Evolutionary conservation across 2,329 filamentous ascomycete species (phyloP).

Genomic region (Dichotomopilus funicola): DNA sequence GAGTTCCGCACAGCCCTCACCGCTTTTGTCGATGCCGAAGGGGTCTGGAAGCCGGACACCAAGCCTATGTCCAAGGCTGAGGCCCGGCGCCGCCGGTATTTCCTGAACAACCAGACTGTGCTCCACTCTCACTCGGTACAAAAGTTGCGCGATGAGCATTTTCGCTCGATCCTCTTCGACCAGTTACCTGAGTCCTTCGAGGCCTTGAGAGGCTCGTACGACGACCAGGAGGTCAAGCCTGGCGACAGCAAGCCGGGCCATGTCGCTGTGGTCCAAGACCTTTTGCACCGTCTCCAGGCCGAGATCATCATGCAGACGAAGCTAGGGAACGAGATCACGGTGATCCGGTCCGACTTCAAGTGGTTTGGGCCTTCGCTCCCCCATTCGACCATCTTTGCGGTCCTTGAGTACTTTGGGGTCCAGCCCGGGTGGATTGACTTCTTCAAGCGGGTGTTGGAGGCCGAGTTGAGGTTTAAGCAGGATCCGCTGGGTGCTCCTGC

Average conservation of each 20-base stretch:
- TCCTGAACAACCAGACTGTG: constrained; percentile 28
- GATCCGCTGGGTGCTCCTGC: constrained; percentile 39
- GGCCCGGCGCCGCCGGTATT: constrained; percentile 38
- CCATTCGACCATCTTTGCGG: constrained; percentile 47
- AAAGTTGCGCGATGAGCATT: constrained; percentile 32
- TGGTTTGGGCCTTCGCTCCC: constrained; percentile 52
- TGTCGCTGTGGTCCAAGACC: constrained; percentile 46
- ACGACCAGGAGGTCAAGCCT: constrained; percentile 29
- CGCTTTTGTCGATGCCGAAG: constrained; percentile 17
- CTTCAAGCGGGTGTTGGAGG: constrained; percentile 47
- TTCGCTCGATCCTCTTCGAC: constrained; percentile 46
- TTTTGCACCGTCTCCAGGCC: constrained; percentile 50
- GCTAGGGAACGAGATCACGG: constrained; percentile 43
- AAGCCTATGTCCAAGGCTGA: constrained; percentile 28
- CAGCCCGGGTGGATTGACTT: constrained; percentile 46
- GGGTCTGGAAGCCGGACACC: constrained; percentile 29
- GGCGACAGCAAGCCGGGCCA: constrained; percentile 34
- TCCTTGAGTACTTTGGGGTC: constrained; percentile 51
- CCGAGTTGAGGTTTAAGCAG: constrained; percentile 45
- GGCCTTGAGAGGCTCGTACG: constrained; percentile 35
- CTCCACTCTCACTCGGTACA: constrained; percentile 25
- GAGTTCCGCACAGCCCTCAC: constrained; percentile 28
- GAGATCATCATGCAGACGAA: constrained; percentile 46
- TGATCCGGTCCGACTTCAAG: constrained; percentile 52
- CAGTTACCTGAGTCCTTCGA: constrained; percentile 41